phyloP scores from a whole-genome alignment of 2,329 filamentous ascomycete species.

The Cadophora luteo-olivacea region DNA sequence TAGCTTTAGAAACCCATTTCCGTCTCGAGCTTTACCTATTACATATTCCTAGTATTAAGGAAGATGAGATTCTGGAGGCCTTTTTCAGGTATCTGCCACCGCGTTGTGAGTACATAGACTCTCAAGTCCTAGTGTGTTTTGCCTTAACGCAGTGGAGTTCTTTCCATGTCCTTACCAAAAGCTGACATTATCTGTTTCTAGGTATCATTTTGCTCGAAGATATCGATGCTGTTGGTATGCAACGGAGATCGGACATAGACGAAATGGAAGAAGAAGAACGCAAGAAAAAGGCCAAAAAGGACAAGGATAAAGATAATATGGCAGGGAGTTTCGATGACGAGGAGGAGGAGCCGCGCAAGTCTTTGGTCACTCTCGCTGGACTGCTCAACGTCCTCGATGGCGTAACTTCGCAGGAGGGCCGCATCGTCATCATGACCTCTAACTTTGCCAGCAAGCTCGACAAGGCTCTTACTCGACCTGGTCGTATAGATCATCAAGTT shows the following conservation, averaged over 20 bases:
- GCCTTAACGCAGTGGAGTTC: not conserved
- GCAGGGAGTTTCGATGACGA: conserved; percentile 24
- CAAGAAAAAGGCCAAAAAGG: conserved; percentile 29
- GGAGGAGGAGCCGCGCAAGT: conserved; percentile 52
- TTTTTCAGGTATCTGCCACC: conserved; percentile 57
- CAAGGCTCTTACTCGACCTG: conserved; percentile 85
- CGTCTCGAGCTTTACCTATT: conserved; percentile 58
- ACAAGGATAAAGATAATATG: not conserved
- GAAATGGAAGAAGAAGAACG: conserved; percentile 29
- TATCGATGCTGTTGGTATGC: conserved; percentile 54
- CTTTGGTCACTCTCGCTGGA: conserved; percentile 78
- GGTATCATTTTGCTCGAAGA: conserved; percentile 60
- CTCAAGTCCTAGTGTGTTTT: not conserved
- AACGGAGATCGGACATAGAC: conserved; percentile 36
- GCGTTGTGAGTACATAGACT: conserved; percentile 45
- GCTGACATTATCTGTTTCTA: not conserved
- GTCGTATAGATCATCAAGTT: conserved; percentile 94
- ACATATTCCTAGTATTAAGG: conserved; percentile 59
- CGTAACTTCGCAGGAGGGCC: conserved; percentile 88
- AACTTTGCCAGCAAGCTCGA: conserved; percentile 86
- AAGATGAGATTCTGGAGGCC: conserved; percentile 54
- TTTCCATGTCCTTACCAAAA: not conserved
- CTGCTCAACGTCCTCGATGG: conserved; percentile 85
- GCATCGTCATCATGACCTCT: conserved; percentile 91
- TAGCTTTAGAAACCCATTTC: conserved; percentile 78